Conservation (phyloP, 2,329 filamentous ascomycete genomes). For the Fusarium compactum region DNA sequence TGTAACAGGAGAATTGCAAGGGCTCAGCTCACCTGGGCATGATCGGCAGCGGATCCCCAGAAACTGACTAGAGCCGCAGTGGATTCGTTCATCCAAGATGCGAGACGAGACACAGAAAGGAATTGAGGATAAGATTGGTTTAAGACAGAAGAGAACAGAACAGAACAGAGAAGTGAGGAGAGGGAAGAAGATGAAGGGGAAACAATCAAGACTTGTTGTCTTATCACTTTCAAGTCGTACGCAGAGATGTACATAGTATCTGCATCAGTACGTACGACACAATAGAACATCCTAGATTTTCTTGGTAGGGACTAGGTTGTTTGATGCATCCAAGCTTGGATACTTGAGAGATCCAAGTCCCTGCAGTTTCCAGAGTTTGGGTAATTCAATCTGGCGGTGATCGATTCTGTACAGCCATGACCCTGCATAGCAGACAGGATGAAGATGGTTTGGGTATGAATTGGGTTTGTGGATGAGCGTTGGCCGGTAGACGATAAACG, state of each 20-base stretch:
- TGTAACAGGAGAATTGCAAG: conserved; percentile 31
- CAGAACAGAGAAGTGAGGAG: not conserved
- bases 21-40: conserved; percentile 45
- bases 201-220: conserved; percentile 2
- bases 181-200: not conserved
- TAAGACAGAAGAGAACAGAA: conserved; percentile 11
- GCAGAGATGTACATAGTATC: not conserved
- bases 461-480: conserved; percentile 14
- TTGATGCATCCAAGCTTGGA: conserved; percentile 37
- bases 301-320: conserved; percentile 17
- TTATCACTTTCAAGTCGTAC: conserved; percentile 2
- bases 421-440: conserved; percentile 25
- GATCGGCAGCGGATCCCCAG: conserved; percentile 41
- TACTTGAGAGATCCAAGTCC: conserved; percentile 31
- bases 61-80: conserved; percentile 32
- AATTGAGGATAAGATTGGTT: conserved; percentile 21
- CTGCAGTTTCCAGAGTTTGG: conserved; percentile 35
- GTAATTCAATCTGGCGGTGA: conserved; percentile 39
- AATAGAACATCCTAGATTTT: conserved; percentile 12
- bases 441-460: conserved; percentile 8
- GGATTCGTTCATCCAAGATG: conserved; percentile 19
- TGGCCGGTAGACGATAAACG: conserved; percentile 1
- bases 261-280: conserved; percentile 1
- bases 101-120: conserved; percentile 6
- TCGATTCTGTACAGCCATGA: conserved; percentile 36